Percentiles rank a stretch among this genome's conserved stretches.
These are phyloP conservation scores for Toxicodendron radicans DNA, from an alignment of 345 rosid genomes.

Conservation along the genomic window DNA sequence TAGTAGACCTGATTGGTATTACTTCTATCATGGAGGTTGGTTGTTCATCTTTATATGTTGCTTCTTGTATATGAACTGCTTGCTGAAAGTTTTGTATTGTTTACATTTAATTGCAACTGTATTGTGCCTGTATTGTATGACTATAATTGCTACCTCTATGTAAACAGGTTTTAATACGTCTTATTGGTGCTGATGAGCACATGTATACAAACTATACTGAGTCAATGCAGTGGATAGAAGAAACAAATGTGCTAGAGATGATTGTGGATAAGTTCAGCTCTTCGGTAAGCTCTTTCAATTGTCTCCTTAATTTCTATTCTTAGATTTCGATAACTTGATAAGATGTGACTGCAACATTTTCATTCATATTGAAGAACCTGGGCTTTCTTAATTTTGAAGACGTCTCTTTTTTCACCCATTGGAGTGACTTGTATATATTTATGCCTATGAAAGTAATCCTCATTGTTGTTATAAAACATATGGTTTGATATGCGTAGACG, in stretches of 20 bases:
- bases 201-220: conserved; percentile 66
- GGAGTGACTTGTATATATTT: not conserved
- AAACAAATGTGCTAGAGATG: conserved; percentile 83
- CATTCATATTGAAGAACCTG: not conserved
- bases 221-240: conserved; percentile 86
- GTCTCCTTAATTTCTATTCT: not conserved
- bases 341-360: not conserved
- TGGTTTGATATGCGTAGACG: not conserved
- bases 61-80: conserved; percentile 15
- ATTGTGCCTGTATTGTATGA: not conserved
- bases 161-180: conserved; percentile 76
- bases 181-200: conserved; percentile 90
- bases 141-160: conserved; percentile 16
- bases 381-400: not conserved
- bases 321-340: not conserved
- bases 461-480: not conserved
- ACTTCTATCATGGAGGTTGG: conserved; percentile 97
- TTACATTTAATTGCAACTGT: conserved; percentile 5
- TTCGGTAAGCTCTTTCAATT: conserved; percentile 58
- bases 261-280: conserved; percentile 89
- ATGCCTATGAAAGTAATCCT: not conserved
- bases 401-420: too few relatives aligned
- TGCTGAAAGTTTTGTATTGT: not conserved
- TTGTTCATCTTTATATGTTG: conserved; percentile 24
- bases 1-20: conserved; percentile 88